Evolutionary conservation across 2,329 filamentous ascomycete genomes (phyloP).

Genomic region (Gremmenia infestans): DNA sequence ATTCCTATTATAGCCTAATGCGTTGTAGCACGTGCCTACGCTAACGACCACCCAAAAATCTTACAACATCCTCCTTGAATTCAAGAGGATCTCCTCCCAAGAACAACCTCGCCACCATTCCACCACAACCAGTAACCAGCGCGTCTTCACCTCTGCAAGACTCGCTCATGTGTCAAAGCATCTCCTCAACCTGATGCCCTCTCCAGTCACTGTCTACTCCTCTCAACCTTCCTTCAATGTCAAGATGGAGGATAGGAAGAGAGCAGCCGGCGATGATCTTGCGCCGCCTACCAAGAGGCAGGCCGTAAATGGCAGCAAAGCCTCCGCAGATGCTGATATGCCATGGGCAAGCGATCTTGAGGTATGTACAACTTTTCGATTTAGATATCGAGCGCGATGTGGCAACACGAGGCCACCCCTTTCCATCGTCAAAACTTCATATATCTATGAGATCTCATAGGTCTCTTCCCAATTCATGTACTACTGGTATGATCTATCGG

Average conservation of each 20-base stretch:
- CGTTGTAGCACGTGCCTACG: too few species aligned
- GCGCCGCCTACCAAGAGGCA: constrained; percentile 90
- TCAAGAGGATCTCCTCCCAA: neutral
- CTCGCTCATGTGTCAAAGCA: constrained; percentile 26
- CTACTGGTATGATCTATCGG: constrained; percentile 24
- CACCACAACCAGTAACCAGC: neutral
- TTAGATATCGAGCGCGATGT: constrained; percentile 10
- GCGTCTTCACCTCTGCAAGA: neutral
- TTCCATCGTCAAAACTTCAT: constrained; percentile 9
- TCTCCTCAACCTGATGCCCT: constrained; percentile 73
- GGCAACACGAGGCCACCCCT: constrained; percentile 13
- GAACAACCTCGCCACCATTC: constrained; percentile 15
- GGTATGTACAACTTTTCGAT: constrained; percentile 50
- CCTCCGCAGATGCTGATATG: constrained; percentile 63
- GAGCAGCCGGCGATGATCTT: constrained; percentile 81
- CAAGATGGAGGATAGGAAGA: constrained; percentile 99
- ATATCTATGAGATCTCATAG: constrained; percentile 18
- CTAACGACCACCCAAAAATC: neutral
- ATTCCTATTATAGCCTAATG: too few species aligned
- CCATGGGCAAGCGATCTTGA: constrained; percentile 67
- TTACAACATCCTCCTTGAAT: neutral
- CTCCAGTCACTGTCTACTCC: constrained; percentile 58
- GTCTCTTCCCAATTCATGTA: constrained; percentile 12
- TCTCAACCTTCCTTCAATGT: constrained; percentile 69
- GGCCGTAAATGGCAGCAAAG: constrained; percentile 70